Percentiles rank a stretch among this genome's conserved stretches.
These are phyloP conservation scores for Trapa bicornis DNA, from an alignment of 345 rosid species.

Conservation along the genomic window DNA sequence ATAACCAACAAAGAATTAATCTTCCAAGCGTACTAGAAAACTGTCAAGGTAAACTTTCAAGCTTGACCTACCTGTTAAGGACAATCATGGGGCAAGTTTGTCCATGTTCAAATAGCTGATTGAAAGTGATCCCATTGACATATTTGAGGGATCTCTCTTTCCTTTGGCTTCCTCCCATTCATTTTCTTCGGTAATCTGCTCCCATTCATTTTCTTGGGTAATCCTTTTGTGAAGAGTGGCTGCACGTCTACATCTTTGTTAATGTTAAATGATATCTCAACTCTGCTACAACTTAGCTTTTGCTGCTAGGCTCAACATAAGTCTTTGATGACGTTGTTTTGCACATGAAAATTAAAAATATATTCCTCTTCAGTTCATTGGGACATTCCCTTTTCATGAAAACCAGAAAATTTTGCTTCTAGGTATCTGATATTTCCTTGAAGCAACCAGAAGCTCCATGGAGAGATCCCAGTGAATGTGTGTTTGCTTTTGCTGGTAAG, in stretches of 20 bases:
- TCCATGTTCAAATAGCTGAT: background rate
- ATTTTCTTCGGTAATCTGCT: no score
- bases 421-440: slow-evolving; percentile 1
- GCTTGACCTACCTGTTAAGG: background rate
- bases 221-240: no score
- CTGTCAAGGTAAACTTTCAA: background rate
- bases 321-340: background rate
- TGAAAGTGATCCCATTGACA: no score
- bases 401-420: background rate
- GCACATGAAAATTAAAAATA: slow-evolving; percentile 3
- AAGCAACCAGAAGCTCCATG: background rate
- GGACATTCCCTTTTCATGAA: background rate
- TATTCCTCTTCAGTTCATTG: slow-evolving; percentile 1
- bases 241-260: no score
- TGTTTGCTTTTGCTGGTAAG: background rate
- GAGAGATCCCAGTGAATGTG: background rate
- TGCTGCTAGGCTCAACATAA: no score
- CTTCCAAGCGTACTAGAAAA: background rate
- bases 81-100: background rate
- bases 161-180: no score
- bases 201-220: no score
- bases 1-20: background rate
- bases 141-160: no score
- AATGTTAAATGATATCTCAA: no score
- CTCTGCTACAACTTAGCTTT: no score